Conservation (phyloP, 2,329 filamentous ascomycete genomes). For the Aplosporella prunicola region DNA sequence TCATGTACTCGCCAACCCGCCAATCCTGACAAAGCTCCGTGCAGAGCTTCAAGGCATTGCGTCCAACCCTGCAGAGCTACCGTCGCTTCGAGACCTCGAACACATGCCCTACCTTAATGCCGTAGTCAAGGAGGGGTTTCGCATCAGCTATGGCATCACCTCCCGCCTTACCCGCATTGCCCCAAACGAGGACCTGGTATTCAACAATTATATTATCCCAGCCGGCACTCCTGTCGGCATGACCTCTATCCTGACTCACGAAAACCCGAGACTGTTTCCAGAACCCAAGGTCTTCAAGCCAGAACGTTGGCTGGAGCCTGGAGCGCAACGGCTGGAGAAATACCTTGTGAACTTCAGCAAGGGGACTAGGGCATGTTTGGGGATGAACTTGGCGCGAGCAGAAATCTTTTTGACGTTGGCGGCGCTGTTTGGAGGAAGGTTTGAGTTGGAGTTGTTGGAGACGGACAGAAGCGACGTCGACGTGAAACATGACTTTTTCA, state of each 20-base stretch:
- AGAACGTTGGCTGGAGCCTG: constrained; percentile 15
- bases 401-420: constrained; percentile 6
- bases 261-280: constrained; percentile 14
- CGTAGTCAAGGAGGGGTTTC: constrained; percentile 16
- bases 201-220: constrained; percentile 9
- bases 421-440: constrained; percentile 5
- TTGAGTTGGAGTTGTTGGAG: constrained; percentile 7
- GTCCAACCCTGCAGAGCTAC: not conserved
- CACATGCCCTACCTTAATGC: constrained; percentile 16
- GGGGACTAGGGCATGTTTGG: constrained; percentile 14
- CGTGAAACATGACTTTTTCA: constrained; percentile 13
- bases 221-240: constrained; percentile 12
- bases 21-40: constrained; percentile 21
- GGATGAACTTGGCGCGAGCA: constrained; percentile 10
- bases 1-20: constrained; percentile 26
- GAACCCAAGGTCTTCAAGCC: constrained; percentile 14
- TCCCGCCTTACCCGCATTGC: constrained; percentile 14
- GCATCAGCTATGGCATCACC: constrained; percentile 15
- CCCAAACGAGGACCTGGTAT: constrained; percentile 12
- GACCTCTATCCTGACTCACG: constrained; percentile 12
- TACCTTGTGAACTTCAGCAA: constrained; percentile 14
- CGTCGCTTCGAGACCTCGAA: constrained; percentile 6
- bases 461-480: constrained; percentile 13
- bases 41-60: constrained; percentile 23
- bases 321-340: constrained; percentile 14